A percentile compares a stretch with the other conserved stretches of the same genome.
Evolutionary conservation across 352 stramenopile genomes (phyloP).

Genomic region (Phytophthora rubi): DNA sequence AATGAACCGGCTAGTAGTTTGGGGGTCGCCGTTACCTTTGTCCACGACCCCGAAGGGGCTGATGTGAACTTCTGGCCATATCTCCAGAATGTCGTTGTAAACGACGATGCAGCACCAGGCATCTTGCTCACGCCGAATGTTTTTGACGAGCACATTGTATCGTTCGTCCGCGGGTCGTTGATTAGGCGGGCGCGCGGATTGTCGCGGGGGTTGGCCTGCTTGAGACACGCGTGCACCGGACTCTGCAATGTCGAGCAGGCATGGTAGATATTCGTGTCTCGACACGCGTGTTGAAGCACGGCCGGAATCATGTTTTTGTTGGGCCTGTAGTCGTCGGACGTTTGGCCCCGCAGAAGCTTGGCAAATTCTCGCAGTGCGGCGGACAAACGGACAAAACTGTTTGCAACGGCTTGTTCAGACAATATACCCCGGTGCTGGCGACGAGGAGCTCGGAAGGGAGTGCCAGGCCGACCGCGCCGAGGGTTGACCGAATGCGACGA

Average conservation of each 20-base stretch:
- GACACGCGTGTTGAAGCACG: background rate
- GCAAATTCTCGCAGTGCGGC: background rate
- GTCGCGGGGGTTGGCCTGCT: background rate
- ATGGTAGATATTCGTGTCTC: background rate
- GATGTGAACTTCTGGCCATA: constrained; percentile 14
- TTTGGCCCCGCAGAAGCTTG: constrained; percentile 1
- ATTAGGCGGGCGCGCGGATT: background rate
- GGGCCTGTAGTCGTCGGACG: background rate
- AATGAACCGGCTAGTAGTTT: constrained; percentile 6
- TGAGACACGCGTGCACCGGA: background rate
- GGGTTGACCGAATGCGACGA: background rate
- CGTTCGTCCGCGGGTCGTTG: background rate
- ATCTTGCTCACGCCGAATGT: constrained; percentile 9
- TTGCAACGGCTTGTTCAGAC: background rate
- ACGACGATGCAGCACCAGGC: constrained; percentile 4
- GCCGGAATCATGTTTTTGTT: background rate
- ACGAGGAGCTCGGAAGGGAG: background rate
- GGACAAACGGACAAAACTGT: background rate
- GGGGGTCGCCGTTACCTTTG: constrained; percentile 7
- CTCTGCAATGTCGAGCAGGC: background rate
- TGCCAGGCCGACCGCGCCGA: background rate
- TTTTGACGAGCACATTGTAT: constrained; percentile 11
- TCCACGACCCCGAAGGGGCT: constrained; percentile 27
- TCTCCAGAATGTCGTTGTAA: background rate
- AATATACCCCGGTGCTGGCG: background rate